Evolutionary conservation across 1,284 basidiomycete species (phyloP).

Genomic region (Hypsizygus ulmarius): DNA sequence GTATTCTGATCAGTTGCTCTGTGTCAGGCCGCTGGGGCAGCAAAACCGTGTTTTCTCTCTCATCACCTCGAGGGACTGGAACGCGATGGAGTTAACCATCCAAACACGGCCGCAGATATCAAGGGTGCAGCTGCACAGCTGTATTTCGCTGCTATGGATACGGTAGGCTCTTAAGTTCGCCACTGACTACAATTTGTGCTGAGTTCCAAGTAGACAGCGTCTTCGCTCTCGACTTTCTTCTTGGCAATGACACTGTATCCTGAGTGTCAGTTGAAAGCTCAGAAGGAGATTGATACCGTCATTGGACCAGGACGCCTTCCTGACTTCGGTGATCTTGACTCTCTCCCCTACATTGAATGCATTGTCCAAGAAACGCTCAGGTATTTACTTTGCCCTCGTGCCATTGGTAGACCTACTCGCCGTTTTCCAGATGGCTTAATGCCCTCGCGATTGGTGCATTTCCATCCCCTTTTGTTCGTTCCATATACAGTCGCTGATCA

Average conservation of each 20-base stretch:
- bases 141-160: constrained; percentile 18
- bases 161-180: constrained; percentile 2
- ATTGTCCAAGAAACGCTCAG: constrained; percentile 34
- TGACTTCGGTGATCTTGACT: constrained; percentile 29
- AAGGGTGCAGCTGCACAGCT: constrained; percentile 11
- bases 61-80: constrained; percentile 8
- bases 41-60: constrained; percentile 13
- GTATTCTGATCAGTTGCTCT: background rate
- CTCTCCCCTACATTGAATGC: constrained; percentile 28
- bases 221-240: constrained; percentile 27
- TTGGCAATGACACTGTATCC: constrained; percentile 47
- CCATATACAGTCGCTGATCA: no score
- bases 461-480: no score
- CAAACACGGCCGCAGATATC: constrained; percentile 8
- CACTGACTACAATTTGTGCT: background rate
- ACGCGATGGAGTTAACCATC: background rate
- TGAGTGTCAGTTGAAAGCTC: constrained; percentile 40
- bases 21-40: constrained; percentile 18
- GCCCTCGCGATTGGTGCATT: no score
- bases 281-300: constrained; percentile 44
- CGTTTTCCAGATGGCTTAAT: no score
- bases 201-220: constrained; percentile 8
- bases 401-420: background rate
- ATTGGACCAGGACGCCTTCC: constrained; percentile 41
- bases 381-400: constrained; percentile 19